These are phyloP conservation scores for Parastagonospora avenae DNA, from an alignment of 2,329 filamentous ascomycete species.

Conservation along the genomic window DNA sequence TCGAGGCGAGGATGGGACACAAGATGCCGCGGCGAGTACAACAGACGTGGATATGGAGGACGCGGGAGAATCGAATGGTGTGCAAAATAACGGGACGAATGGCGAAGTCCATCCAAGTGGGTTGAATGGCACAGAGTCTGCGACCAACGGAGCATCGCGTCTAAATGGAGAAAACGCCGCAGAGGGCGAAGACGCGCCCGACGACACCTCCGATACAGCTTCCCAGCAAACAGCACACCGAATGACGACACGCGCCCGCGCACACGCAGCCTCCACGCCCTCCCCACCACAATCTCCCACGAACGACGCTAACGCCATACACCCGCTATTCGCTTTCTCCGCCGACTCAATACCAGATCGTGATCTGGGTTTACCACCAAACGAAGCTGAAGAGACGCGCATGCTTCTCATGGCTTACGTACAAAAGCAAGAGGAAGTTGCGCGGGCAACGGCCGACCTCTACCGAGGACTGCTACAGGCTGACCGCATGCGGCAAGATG, in stretches of 20 bases:
- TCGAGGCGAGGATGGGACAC: constrained; percentile 14
- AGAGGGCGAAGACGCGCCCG: constrained; percentile 34
- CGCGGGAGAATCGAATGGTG: constrained; percentile 22
- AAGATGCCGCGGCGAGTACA: constrained; percentile 14
- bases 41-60: constrained; percentile 40
- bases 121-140: constrained; percentile 22
- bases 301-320: constrained; percentile 62
- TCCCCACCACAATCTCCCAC: constrained; percentile 53
- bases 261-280: constrained; percentile 50
- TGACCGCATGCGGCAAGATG: constrained; percentile 71
- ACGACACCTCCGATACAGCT: constrained; percentile 51
- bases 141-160: constrained; percentile 29
- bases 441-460: constrained; percentile 70
- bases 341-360: constrained; percentile 66
- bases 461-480: constrained; percentile 74
- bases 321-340: constrained; percentile 76
- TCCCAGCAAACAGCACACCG: constrained; percentile 53
- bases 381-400: constrained; percentile 79
- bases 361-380: constrained; percentile 71
- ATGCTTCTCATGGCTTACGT: constrained; percentile 76
- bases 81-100: constrained; percentile 13
- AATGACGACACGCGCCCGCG: constrained; percentile 62
- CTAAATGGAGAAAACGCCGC: constrained; percentile 13
- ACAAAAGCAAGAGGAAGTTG: constrained; percentile 85
- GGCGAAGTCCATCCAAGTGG: constrained; percentile 7